Conservation (phyloP, 306 rosid species). For the Glycyrrhiza uralensis region DNA sequence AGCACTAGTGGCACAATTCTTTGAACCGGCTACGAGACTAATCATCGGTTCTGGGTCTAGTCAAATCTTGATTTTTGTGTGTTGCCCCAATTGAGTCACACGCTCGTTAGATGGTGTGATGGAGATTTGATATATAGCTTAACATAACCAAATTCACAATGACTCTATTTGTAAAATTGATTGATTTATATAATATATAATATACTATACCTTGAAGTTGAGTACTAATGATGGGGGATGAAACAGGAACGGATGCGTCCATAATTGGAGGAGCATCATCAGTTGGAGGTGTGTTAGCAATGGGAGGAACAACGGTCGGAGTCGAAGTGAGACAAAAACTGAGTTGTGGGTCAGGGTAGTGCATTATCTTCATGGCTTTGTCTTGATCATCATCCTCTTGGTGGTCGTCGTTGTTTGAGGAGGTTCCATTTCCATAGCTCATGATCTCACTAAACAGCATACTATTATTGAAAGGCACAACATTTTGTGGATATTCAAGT, state of each 20-base stretch:
- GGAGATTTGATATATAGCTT: too few species aligned
- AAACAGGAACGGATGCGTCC: constrained; percentile 21
- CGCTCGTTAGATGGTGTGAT: too few species aligned
- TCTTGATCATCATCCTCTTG: constrained; percentile 12
- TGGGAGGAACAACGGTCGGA: constrained; percentile 10
- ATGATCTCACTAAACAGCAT: constrained; percentile 54
- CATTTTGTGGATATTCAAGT: constrained; percentile 27
- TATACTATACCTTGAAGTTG: constrained; percentile 73
- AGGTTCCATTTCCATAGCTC: constrained; percentile 24
- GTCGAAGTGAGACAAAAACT: constrained; percentile 27
- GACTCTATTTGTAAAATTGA: too few species aligned
- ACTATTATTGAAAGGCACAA: constrained; percentile 46
- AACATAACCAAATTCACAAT: too few species aligned
- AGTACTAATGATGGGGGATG: constrained; percentile 38
- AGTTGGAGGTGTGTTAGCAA: not conserved
- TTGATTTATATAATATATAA: too few species aligned
- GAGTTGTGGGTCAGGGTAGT: constrained; percentile 29
- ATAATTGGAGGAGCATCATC: too few species aligned
- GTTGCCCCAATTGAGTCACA: too few species aligned
- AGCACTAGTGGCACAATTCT: too few species aligned
- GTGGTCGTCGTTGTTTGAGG: constrained; percentile 32
- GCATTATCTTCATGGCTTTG: constrained; percentile 18
- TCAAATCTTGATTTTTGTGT: too few species aligned
- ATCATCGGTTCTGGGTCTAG: too few species aligned
- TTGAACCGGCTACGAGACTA: too few species aligned